Evolutionary conservation across 2,329 filamentous ascomycete species (phyloP).

Genomic region (Blastomyces percursus): DNA sequence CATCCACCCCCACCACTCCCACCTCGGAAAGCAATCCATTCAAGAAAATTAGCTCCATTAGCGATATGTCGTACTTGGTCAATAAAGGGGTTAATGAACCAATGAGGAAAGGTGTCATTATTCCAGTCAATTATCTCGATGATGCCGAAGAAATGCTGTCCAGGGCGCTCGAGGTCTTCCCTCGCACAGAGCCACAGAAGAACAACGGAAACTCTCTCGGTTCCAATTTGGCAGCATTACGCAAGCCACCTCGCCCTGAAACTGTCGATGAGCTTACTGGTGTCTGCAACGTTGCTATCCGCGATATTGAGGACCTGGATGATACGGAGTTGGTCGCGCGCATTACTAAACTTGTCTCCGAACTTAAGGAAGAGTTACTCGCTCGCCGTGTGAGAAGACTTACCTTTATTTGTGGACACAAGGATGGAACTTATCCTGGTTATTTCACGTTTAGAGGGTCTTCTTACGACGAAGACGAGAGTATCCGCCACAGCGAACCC

Average conservation of each 20-base stretch:
- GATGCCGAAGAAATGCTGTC: constrained; percentile 79
- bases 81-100: constrained; percentile 61
- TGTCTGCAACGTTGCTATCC: constrained; percentile 84
- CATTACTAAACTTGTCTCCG: constrained; percentile 63
- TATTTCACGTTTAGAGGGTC: constrained; percentile 99
- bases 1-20: constrained; percentile 74
- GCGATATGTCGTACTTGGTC: constrained; percentile 84
- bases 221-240: constrained; percentile 62
- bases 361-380: constrained; percentile 74
- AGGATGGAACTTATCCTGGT: constrained; percentile 84
- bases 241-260: constrained; percentile 48
- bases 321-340: constrained; percentile 71
- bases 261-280: constrained; percentile 70
- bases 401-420: constrained; percentile 92
- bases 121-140: constrained; percentile 86
- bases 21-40: constrained; percentile 50
- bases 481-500: constrained; percentile 93
- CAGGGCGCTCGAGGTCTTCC: constrained; percentile 76
- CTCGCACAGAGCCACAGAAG: constrained; percentile 50
- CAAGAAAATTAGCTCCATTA: constrained; percentile 86
- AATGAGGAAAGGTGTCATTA: constrained; percentile 81
- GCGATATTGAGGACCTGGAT: constrained; percentile 71
- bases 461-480: constrained; percentile 77
- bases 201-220: constrained; percentile 49
- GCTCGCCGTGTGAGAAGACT: constrained; percentile 74